Conservation (phyloP, 2,329 filamentous ascomycete species). For the Talaromyces piceae region DNA sequence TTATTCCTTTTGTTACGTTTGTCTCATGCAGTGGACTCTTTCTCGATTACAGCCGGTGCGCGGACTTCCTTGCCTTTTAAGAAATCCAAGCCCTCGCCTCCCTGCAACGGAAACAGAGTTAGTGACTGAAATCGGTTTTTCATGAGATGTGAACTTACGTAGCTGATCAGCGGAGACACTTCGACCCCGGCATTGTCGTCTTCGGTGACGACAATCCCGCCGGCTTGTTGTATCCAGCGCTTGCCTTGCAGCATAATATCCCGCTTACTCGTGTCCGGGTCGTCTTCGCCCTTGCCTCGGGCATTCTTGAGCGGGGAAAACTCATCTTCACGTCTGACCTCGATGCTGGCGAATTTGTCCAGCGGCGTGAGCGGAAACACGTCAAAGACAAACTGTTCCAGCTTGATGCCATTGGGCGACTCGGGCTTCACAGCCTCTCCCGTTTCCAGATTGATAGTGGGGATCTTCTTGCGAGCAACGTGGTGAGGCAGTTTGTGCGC, state of each 20-base stretch:
- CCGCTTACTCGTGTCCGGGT: conserved; percentile 82
- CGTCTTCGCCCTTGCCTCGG: conserved; percentile 77
- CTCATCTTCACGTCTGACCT: conserved; percentile 94
- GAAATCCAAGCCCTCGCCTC: conserved; percentile 57
- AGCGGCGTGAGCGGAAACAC: conserved; percentile 86
- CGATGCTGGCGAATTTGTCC: conserved; percentile 87
- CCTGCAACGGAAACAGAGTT: conserved; percentile 36
- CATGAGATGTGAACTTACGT: conserved; percentile 58
- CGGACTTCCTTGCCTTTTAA: conserved; percentile 53
- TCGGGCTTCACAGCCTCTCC: conserved; percentile 81
- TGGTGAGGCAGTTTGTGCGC: conserved; percentile 83
- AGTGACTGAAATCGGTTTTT: conserved; percentile 6
- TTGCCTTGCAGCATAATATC: conserved; percentile 87
- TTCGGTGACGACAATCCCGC: conserved; percentile 64
- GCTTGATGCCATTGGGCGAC: conserved; percentile 96
- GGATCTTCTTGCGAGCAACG: conserved; percentile 98
- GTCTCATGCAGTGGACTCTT: conserved; percentile 35
- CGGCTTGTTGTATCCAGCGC: conserved; percentile 75
- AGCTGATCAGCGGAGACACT: conserved; percentile 88
- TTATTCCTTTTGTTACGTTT: conserved; percentile 1
- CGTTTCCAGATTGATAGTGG: conserved; percentile 65
- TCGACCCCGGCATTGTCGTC: conserved; percentile 63
- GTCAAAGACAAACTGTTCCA: conserved; percentile 98
- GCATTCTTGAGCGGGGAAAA: conserved; percentile 97
- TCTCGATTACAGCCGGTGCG: conserved; percentile 58